These are phyloP conservation scores for Rosa rugosa DNA, from an alignment of 306 rosid genomes.

Conservation along the genomic window DNA sequence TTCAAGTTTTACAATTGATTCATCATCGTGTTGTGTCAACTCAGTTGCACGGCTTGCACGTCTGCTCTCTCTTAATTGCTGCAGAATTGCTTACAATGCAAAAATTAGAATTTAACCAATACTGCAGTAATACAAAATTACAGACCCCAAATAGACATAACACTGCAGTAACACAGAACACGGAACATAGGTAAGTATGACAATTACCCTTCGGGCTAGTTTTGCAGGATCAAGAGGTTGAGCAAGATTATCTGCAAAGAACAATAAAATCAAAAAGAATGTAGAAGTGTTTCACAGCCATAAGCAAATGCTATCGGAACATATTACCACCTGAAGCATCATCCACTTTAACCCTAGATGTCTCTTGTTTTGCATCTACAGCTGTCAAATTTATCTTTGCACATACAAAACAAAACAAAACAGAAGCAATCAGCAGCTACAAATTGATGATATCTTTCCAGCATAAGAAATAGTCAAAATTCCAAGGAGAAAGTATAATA, in stretches of 20 bases:
- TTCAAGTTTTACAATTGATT: slow-evolving; percentile 69
- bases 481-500: slow-evolving; percentile 32
- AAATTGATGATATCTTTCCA: background rate
- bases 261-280: slow-evolving; percentile 21
- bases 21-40: slow-evolving; percentile 59
- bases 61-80: slow-evolving; percentile 74
- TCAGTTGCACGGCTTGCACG: slow-evolving; percentile 71
- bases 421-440: slow-evolving; percentile 10
- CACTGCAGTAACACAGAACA: background rate
- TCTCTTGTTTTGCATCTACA: slow-evolving; percentile 45
- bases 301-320: background rate
- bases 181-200: slow-evolving; percentile 20
- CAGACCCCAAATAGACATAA: slow-evolving; percentile 6
- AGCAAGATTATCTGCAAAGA: slow-evolving; percentile 43
- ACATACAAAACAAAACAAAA: background rate
- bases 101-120: slow-evolving; percentile 1
- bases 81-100: slow-evolving; percentile 38
- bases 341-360: slow-evolving; percentile 34
- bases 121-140: background rate
- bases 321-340: slow-evolving; percentile 47
- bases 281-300: background rate
- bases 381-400: slow-evolving; percentile 37
- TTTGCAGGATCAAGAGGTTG: slow-evolving; percentile 40
- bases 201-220: slow-evolving; percentile 71
- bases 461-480: background rate